Base-by-base conservation (phyloP, 352 stramenopile species). In the Globisporangium takayamanum region DNA sequence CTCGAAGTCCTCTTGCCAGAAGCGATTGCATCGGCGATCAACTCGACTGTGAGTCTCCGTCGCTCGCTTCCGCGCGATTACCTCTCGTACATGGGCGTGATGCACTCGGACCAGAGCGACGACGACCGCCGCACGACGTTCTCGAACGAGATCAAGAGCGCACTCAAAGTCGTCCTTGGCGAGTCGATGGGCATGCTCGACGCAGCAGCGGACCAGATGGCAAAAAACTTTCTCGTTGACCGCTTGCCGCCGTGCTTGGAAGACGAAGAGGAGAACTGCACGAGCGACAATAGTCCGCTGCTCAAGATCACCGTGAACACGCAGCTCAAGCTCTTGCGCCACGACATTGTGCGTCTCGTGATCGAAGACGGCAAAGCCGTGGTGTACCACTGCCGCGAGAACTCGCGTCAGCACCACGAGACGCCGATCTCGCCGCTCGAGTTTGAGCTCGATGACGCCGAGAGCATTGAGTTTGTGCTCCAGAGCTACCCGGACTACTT, bases 81-180 rank as follows among this genome's bases (percentile, higher is more conserved):
- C 61, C 63, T 94, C 46, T 70, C 80, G 36, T 96, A 93, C 61
- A 95, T 97, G 84, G 89, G 89, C 15, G 82, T 93, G 45, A 88
- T 93, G 78, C 67, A 93, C 74, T 89, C 82, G 62, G 84, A 93
- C 66, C 61, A 71, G 28, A 50, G 78, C 28, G 69, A 70, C 5
- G 79, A 91, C 53, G 10, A 61, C 30, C 67, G 73, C 11, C 66
- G 84, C 51, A 44, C 66, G 22, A 70, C 70, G 33, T 89, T 93
- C 39, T 55, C 67, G 0, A 74, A 84, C 37, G 63, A 73, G 50
- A 66, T 89, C 26, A 87, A 84, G 56, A 72, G 70, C 8, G 62
- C 77, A 46, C 67, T 94, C 8, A 87, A 90, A 59, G 36, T 69
- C 14, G 66, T 92, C 18, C 68, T 90, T 22, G 69, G 64, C 22